Percentiles rank a stretch among this genome's conserved stretches.
phyloP scores from a whole-genome alignment of 805 yeast genomes.

The Yarrowia sp. region DNA sequence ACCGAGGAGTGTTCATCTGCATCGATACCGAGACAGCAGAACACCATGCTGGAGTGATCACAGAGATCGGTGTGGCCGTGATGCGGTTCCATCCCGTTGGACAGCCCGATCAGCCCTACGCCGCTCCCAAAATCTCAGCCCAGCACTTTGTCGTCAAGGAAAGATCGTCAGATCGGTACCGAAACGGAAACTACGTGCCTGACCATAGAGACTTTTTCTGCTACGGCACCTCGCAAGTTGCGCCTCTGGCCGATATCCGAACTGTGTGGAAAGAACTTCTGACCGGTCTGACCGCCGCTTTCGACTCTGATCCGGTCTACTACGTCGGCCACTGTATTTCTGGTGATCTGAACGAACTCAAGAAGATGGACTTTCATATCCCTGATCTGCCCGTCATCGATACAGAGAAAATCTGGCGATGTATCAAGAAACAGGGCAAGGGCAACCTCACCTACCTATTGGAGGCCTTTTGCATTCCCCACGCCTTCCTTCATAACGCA shows the following conservation, averaged over 20 bases:
- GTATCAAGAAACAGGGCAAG: constrained; percentile 42
- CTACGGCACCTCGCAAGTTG: constrained; percentile 57
- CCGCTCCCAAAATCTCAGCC: constrained; percentile 26
- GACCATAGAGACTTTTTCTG: constrained; percentile 60
- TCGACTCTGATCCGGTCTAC: constrained; percentile 26
- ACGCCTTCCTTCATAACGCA: constrained; percentile 69
- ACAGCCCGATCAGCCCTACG: constrained; percentile 19
- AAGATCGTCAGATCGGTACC: constrained; percentile 37
- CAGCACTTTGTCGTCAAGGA: constrained; percentile 38
- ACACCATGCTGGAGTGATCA: constrained; percentile 27
- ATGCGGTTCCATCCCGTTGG: constrained; percentile 43
- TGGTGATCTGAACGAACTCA: constrained; percentile 64
- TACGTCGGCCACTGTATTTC: constrained; percentile 67
- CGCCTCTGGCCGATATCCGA: constrained; percentile 50
- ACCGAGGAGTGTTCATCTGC: constrained; percentile 36
- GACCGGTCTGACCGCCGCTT: constrained; percentile 4
- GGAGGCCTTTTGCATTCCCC: constrained; percentile 59
- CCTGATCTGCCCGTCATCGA: constrained; percentile 55
- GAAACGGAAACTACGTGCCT: constrained; percentile 62
- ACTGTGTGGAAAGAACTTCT: constrained; percentile 44
- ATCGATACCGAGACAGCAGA: constrained; percentile 39
- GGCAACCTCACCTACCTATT: constrained; percentile 55
- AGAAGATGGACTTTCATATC: constrained; percentile 56
- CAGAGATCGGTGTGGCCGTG: constrained; percentile 41
- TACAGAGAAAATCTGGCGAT: constrained; percentile 56